These are phyloP conservation scores for Lyophyllum shimeji DNA, from an alignment of 768 basidiomycete species.

Conservation along the genomic window DNA sequence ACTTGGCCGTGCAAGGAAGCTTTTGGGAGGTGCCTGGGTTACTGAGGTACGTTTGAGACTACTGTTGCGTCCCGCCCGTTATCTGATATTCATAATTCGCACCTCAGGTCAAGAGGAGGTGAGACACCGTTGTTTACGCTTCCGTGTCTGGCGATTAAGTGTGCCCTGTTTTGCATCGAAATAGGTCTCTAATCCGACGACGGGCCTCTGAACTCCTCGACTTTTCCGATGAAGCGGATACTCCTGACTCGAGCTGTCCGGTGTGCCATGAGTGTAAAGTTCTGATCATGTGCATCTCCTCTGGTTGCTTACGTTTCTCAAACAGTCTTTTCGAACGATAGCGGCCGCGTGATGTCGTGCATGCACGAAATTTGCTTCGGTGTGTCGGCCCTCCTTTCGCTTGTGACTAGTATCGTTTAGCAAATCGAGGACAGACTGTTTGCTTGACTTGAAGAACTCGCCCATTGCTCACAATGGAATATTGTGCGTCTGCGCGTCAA, in stretches of 20 bases:
- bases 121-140: neutral
- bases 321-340: slow-evolving; percentile 46
- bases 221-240: slow-evolving; percentile 47
- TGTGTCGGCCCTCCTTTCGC: slow-evolving; percentile 21
- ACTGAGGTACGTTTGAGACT: slow-evolving; percentile 26
- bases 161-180: neutral
- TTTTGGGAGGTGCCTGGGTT: slow-evolving; percentile 42
- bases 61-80: neutral
- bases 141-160: too few species aligned
- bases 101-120: slow-evolving; percentile 38
- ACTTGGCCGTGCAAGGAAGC: slow-evolving; percentile 54
- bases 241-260: slow-evolving; percentile 50
- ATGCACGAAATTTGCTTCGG: slow-evolving; percentile 67
- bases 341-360: slow-evolving; percentile 63
- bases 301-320: neutral
- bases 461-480: slow-evolving; percentile 56
- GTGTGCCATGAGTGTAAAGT: slow-evolving; percentile 62
- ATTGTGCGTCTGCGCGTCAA: slow-evolving; percentile 42
- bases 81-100: neutral
- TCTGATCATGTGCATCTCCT: neutral
- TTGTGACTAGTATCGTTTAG: neutral
- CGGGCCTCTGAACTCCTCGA: slow-evolving; percentile 41
- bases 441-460: slow-evolving; percentile 51
- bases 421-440: slow-evolving; percentile 41
- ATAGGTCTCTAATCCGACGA: slow-evolving; percentile 49